Conservation (phyloP, 768 basidiomycete species). For the Panaeolus cyanescens region DNA sequence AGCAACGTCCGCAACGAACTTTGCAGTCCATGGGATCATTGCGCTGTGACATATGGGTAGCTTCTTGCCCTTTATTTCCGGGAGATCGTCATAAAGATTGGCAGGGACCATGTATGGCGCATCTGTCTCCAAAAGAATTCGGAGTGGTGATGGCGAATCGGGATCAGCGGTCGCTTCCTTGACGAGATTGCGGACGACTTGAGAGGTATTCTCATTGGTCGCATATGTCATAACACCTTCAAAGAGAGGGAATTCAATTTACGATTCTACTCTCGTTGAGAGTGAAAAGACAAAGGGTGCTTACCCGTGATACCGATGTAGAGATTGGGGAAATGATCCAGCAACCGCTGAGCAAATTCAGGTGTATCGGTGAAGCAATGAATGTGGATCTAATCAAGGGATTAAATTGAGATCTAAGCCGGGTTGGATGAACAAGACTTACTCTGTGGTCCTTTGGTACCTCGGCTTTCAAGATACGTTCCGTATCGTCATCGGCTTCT, state of each 20-base stretch:
- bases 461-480: conserved; percentile 72
- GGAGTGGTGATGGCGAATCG: conserved; percentile 24
- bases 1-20: conserved; percentile 60
- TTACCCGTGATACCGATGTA: conserved; percentile 81
- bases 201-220: conserved; percentile 71
- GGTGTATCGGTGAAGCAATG: conserved; percentile 90
- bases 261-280: no score
- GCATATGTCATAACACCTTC: conserved; percentile 85
- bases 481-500: conserved; percentile 84
- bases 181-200: conserved; percentile 60
- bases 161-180: conserved; percentile 8
- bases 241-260: no score
- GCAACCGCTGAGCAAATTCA: conserved; percentile 66
- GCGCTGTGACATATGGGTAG: conserved; percentile 75
- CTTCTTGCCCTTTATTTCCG: conserved; percentile 53
- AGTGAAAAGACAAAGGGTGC: conserved; percentile 6
- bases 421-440: conserved; percentile 7
- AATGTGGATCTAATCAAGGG: conserved; percentile 64
- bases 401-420: neutral
- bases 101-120: conserved; percentile 87
- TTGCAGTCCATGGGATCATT: conserved; percentile 87
- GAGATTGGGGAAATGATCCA: conserved; percentile 79
- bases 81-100: conserved; percentile 64
- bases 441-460: conserved; percentile 75
- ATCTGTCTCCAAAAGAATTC: conserved; percentile 80